phyloP scores from a whole-genome alignment of 805 yeast genomes.

The Candida michaelii region DNA sequence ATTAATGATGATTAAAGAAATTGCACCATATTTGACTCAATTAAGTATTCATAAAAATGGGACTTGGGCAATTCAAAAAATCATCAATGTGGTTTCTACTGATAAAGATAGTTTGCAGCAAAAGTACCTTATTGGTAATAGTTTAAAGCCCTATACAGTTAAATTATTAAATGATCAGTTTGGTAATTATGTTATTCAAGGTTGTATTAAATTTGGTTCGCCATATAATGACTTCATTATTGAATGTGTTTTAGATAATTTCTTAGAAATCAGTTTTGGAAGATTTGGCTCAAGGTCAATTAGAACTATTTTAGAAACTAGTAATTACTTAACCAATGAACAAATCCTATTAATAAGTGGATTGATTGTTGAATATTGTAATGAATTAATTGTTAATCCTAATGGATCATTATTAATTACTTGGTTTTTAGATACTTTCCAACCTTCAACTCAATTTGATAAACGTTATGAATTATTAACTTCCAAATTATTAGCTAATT shows the following conservation, averaged over 20 bases:
- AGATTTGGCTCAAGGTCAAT: constrained; percentile 95
- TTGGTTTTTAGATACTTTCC: constrained; percentile 85
- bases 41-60: constrained; percentile 97
- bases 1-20: constrained; percentile 74
- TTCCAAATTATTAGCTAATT: constrained; percentile 57
- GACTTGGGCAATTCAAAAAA: constrained; percentile 98
- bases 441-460: constrained; percentile 29
- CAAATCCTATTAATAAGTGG: constrained; percentile 74
- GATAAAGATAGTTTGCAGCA: constrained; percentile 24
- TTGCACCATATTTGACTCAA: constrained; percentile 80
- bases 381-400: constrained; percentile 73
- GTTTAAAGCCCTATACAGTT: constrained; percentile 77
- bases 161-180: constrained; percentile 91
- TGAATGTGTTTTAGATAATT: constrained; percentile 75
- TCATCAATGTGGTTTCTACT: constrained; percentile 60
- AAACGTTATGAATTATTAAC: constrained; percentile 68
- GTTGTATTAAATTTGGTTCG: constrained; percentile 84
- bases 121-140: constrained; percentile 61
- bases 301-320: constrained; percentile 87
- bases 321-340: constrained; percentile 47
- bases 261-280: constrained; percentile 79
- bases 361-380: constrained; percentile 74
- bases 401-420: constrained; percentile 89
- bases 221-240: constrained; percentile 90
- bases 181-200: constrained; percentile 95